Conservation (phyloP, 2,329 filamentous ascomycete species). For the Coleophoma eucalyptorum region DNA sequence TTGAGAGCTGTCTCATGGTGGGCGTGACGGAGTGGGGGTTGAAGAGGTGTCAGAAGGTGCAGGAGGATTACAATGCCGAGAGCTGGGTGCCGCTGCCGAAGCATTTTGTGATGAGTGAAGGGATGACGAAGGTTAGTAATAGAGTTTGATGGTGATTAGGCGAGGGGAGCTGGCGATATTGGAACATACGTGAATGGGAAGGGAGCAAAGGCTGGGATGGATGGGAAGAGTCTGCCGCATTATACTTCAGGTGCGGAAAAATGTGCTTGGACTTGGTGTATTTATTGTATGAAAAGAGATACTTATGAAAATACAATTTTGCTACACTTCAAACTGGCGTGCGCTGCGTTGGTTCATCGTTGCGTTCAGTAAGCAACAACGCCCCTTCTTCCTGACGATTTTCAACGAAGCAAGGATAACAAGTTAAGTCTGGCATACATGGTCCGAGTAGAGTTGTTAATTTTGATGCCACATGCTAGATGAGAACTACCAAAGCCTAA, state of each 20-base stretch:
- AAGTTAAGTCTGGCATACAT: too few relatives aligned
- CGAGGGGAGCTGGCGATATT: slow-evolving; percentile 6
- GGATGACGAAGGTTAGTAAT: slow-evolving; percentile 20
- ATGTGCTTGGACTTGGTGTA: too few relatives aligned
- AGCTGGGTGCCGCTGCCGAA: slow-evolving; percentile 57
- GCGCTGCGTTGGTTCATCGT: too few relatives aligned
- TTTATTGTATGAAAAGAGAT: too few relatives aligned
- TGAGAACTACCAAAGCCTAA: too few relatives aligned
- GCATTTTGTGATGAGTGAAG: slow-evolving; percentile 35
- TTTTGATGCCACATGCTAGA: too few relatives aligned
- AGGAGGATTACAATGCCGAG: slow-evolving; percentile 65
- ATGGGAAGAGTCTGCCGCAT: slow-evolving; percentile 8
- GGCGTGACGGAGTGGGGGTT: slow-evolving; percentile 71
- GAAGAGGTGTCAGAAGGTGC: slow-evolving; percentile 64
- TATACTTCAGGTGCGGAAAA: slow-evolving; percentile 7
- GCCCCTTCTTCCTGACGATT: too few relatives aligned
- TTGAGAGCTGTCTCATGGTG: slow-evolving; percentile 63
- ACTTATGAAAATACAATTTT: too few relatives aligned
- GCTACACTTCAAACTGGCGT: too few relatives aligned
- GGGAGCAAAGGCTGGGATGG: slow-evolving; percentile 8
- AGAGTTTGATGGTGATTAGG: slow-evolving; percentile 7
- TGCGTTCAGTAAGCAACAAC: too few relatives aligned
- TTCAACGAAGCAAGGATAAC: too few relatives aligned
- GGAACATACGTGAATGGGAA: slow-evolving; percentile 7
- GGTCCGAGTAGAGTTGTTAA: too few relatives aligned